phyloP scores from a whole-genome alignment of 78 protist species.

The Chrysochromulina tobinii region DNA sequence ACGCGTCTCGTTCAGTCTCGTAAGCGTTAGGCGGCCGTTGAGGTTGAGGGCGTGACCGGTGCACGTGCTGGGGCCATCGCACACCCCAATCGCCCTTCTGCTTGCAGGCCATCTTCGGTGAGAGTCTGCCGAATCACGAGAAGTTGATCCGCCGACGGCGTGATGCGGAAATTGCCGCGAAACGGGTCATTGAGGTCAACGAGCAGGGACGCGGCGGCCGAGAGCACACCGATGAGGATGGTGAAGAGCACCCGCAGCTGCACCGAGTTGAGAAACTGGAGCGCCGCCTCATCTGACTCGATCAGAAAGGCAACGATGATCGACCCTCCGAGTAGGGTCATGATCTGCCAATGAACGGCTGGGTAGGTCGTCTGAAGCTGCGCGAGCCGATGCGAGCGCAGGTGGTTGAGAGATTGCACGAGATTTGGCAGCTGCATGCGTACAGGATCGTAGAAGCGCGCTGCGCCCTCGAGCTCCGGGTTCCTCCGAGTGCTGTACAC shows the following conservation, averaged over 20 bases:
- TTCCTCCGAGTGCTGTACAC: background rate
- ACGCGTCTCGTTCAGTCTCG: too few relatives aligned
- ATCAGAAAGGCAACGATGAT: background rate
- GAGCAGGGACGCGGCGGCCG: background rate
- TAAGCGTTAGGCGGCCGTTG: too few relatives aligned
- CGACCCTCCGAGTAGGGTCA: background rate
- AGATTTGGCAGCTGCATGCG: background rate
- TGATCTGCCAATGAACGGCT: background rate
- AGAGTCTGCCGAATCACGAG: background rate
- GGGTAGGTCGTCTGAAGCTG: background rate
- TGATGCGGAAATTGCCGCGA: background rate
- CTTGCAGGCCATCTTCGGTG: background rate
- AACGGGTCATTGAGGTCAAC: slow-evolving; percentile 8
- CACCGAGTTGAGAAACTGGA: background rate
- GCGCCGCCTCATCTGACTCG: background rate
- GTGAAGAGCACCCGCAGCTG: background rate
- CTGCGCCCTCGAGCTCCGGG: background rate
- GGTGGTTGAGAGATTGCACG: background rate
- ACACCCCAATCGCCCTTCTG: too few relatives aligned
- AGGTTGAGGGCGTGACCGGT: too few relatives aligned
- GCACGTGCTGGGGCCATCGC: too few relatives aligned
- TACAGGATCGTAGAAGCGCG: background rate
- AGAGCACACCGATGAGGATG: background rate
- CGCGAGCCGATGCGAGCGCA: background rate
- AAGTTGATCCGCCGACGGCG: background rate